Evolutionary conservation across 805 yeast species (phyloP).

Genomic region (Wickerhamomyces tratensis): DNA sequence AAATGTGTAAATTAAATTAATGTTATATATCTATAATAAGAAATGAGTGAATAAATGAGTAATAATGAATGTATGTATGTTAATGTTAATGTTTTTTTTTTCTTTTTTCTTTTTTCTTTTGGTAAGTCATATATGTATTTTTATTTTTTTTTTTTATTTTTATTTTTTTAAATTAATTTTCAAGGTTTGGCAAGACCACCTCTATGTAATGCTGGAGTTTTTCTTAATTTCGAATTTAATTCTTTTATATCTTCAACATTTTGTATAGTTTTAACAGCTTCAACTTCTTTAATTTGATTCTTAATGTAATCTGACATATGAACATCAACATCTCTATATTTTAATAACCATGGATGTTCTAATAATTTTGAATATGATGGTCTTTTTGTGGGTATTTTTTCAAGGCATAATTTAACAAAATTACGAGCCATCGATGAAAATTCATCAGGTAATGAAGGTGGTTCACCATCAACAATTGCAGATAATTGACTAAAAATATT

Average conservation of each 20-base stretch:
- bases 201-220: constrained; percentile 22
- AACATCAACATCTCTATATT: constrained; percentile 32
- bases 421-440: constrained; percentile 73
- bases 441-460: constrained; percentile 64
- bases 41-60: no score
- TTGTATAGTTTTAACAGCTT: constrained; percentile 8
- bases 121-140: no score
- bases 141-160: no score
- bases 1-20: no score
- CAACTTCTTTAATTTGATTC: constrained; percentile 21
- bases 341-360: constrained; percentile 75
- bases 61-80: no score
- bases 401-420: constrained; percentile 69
- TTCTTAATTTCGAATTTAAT: constrained; percentile 14
- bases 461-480: constrained; percentile 94
- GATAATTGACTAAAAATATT: constrained; percentile 87
- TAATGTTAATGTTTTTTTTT: no score
- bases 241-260: constrained; percentile 14
- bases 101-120: no score
- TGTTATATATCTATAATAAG: no score
- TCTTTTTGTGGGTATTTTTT: constrained; percentile 71
- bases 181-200: constrained; percentile 15
- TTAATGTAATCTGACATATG: constrained; percentile 28
- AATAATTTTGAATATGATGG: constrained; percentile 73
- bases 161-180: no score